Percentiles rank a stretch among this genome's conserved stretches.
These are phyloP conservation scores for Dimocarpus longan DNA, from an alignment of 345 rosid genomes.

Conservation along the genomic window DNA sequence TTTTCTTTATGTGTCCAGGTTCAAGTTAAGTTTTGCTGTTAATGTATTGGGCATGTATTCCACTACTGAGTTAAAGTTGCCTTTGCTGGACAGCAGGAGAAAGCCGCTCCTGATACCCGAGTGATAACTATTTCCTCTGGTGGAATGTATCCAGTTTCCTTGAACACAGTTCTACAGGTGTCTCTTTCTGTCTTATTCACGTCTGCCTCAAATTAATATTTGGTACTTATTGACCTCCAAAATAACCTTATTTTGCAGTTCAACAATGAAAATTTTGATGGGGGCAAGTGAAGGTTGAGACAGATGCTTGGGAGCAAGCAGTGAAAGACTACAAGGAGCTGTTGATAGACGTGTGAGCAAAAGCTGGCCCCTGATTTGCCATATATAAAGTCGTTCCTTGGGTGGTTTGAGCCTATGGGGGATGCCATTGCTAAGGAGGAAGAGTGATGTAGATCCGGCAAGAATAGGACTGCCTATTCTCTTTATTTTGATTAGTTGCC, in stretches of 20 bases:
- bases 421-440: too few species aligned
- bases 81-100: conserved; percentile 52
- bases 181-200: neutral
- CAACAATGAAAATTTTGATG: conserved; percentile 53
- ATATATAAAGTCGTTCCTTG: too few species aligned
- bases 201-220: neutral
- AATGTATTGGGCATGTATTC: conserved; percentile 86
- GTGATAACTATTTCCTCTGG: conserved; percentile 89
- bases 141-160: conserved; percentile 80
- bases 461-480: too few species aligned
- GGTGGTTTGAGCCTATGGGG: too few species aligned
- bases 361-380: too few species aligned
- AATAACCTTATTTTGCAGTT: conserved; percentile 45
- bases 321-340: too few species aligned
- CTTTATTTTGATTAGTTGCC: too few species aligned
- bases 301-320: too few species aligned
- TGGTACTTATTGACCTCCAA: neutral
- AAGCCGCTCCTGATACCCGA: conserved; percentile 77
- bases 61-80: conserved; percentile 70
- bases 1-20: conserved; percentile 40
- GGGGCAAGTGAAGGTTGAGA: conserved; percentile 29
- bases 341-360: too few species aligned
- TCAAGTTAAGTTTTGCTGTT: conserved; percentile 70
- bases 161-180: conserved; percentile 61
- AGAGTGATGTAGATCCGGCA: too few species aligned